Evolutionary conservation across 2,329 filamentous ascomycete genomes (phyloP).

Genomic region (Calonectria fujianensis): DNA sequence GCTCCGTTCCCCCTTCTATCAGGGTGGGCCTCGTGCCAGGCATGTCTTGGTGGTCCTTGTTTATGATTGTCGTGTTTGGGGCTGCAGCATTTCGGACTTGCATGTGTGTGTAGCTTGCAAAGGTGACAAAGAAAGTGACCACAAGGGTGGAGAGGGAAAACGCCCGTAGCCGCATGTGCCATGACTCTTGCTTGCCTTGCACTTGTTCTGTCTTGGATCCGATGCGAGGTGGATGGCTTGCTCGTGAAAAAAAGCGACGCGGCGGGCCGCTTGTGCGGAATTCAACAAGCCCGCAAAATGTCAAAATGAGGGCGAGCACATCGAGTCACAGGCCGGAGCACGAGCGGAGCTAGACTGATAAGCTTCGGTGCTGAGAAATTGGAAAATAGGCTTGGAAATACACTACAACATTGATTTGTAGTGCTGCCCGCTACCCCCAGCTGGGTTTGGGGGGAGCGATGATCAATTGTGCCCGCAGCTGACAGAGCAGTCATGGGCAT

Average conservation of each 20-base stretch:
- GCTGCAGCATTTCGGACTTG: slow-evolving; percentile 1
- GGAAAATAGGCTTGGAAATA: slow-evolving; percentile 30
- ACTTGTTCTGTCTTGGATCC: not conserved
- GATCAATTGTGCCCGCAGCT: slow-evolving; percentile 32
- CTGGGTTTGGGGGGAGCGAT: slow-evolving; percentile 26
- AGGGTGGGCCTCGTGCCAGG: slow-evolving; percentile 37
- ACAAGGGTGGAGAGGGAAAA: slow-evolving; percentile 14
- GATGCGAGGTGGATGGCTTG: not conserved
- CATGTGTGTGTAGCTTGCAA: not conserved
- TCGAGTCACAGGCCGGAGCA: slow-evolving; percentile 24
- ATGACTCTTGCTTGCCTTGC: slow-evolving; percentile 3
- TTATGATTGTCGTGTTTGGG: slow-evolving; percentile 5
- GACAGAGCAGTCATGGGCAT: slow-evolving; percentile 32
- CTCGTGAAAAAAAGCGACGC: not conserved
- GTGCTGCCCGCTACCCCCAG: slow-evolving; percentile 20
- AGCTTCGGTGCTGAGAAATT: slow-evolving; percentile 42
- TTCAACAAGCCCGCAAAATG: slow-evolving; percentile 19
- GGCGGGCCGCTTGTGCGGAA: not conserved
- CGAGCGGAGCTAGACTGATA: slow-evolving; percentile 35
- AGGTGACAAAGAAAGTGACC: slow-evolving; percentile 1
- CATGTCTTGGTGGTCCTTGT: slow-evolving; percentile 36
- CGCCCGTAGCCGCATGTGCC: not conserved
- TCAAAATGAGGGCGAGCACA: slow-evolving; percentile 10
- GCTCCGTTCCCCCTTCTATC: slow-evolving; percentile 13
- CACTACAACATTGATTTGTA: slow-evolving; percentile 36